Conservation (phyloP, 2,329 filamentous ascomycete genomes). For the Bipolaris bicolor region DNA sequence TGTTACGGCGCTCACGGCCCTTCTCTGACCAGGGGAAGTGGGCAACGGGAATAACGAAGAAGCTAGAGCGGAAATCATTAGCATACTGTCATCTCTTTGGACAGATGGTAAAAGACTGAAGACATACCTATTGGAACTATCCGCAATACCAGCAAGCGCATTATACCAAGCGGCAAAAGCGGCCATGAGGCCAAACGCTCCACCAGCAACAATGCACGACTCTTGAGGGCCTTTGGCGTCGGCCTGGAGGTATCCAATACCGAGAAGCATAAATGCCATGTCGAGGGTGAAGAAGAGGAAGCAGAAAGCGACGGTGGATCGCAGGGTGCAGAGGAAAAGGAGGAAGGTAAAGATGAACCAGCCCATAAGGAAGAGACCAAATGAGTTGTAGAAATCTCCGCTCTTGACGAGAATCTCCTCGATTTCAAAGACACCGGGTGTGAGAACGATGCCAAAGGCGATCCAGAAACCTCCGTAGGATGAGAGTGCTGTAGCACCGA, state of each 20-base stretch:
- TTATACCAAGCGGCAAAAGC: conserved; percentile 63
- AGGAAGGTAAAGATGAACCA: conserved; percentile 67
- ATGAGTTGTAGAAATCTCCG: conserved; percentile 57
- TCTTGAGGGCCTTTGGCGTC: conserved; percentile 50
- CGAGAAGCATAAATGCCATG: conserved; percentile 64
- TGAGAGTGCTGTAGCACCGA: conserved; percentile 66
- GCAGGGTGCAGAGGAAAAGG: conserved; percentile 62
- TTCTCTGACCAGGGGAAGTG: conserved; percentile 88
- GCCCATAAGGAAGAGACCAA: conserved; percentile 64
- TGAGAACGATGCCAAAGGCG: conserved; percentile 64
- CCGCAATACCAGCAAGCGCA: conserved; percentile 61
- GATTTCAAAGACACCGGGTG: conserved; percentile 60
- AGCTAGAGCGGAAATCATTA: conserved; percentile 59
- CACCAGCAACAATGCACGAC: conserved; percentile 58
- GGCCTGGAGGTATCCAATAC: conserved; percentile 59
- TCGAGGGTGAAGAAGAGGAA: conserved; percentile 64
- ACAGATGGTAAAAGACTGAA: neutral
- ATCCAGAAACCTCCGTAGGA: conserved; percentile 69
- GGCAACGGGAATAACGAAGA: conserved; percentile 89
- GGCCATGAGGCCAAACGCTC: conserved; percentile 59
- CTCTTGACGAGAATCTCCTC: conserved; percentile 26
- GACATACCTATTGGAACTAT: conserved; percentile 57
- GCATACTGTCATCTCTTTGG: neutral
- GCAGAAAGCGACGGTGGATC: conserved; percentile 65
- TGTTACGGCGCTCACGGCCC: conserved; percentile 47